Conservation (phyloP, 805 yeast genomes). For the Monosporozyma aerobia region DNA sequence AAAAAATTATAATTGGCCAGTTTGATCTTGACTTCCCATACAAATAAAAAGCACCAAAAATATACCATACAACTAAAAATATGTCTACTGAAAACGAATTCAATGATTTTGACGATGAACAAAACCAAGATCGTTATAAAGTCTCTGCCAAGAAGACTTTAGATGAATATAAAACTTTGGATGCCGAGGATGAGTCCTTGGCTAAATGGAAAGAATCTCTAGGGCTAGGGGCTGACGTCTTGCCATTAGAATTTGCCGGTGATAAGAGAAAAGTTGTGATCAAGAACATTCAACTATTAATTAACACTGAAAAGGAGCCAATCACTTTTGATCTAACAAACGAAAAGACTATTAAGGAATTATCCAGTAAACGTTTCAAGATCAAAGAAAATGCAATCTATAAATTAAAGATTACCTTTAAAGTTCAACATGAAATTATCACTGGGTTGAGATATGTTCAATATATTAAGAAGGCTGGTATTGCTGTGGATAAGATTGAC, state of each 20-base stretch:
- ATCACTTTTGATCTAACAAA: constrained; percentile 62
- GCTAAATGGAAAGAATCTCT: constrained; percentile 87
- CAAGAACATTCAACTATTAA: constrained; percentile 59
- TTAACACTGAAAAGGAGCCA: constrained; percentile 57
- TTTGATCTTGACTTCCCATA: too few relatives aligned
- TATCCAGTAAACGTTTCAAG: constrained; percentile 57
- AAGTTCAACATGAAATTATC: constrained; percentile 82
- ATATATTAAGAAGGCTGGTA: constrained; percentile 77
- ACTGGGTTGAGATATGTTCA: constrained; percentile 86
- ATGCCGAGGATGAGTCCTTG: constrained; percentile 83
- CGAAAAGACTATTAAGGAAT: constrained; percentile 44
- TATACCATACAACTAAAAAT: neutral
- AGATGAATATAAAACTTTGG: constrained; percentile 72
- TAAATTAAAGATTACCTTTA: constrained; percentile 62
- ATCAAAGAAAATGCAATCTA: constrained; percentile 74
- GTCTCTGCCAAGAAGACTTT: constrained; percentile 59
- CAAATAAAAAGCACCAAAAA: neutral
- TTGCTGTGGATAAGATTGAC: constrained; percentile 74
- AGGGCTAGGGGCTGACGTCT: constrained; percentile 56
- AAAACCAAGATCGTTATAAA: constrained; percentile 21
- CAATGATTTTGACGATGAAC: constrained; percentile 24
- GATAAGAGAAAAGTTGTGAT: constrained; percentile 74
- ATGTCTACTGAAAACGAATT: constrained; percentile 32
- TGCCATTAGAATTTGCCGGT: constrained; percentile 54
- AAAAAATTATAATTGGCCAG: too few relatives aligned